phyloP scores from a whole-genome alignment of 108 stramenopile genomes.

The Poteriospumella lacustris region DNA sequence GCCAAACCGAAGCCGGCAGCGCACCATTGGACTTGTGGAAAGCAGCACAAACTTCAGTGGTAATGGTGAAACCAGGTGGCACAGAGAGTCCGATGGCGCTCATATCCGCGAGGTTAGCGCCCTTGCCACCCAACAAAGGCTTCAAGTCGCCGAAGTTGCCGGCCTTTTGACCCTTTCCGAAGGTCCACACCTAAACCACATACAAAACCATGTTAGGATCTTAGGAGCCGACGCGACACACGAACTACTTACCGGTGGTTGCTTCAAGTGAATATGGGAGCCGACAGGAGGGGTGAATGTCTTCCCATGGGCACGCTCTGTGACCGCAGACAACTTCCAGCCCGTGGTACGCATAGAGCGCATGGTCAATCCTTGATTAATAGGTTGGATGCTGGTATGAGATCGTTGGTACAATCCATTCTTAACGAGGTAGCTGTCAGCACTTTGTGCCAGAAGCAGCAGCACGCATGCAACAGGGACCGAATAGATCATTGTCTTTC shows the following conservation, averaged over 20 bases:
- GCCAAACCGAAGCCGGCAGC: conserved; percentile 57
- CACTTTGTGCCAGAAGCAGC: too few relatives aligned
- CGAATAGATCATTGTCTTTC: too few relatives aligned
- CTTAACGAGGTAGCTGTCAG: too few relatives aligned
- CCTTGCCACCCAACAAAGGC: conserved; percentile 63
- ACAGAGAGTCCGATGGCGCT: conserved; percentile 62
- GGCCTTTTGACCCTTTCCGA: conserved; percentile 53
- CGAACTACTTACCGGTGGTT: conserved; percentile 2
- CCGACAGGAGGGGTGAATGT: too few relatives aligned
- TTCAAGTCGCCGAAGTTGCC: conserved; percentile 13
- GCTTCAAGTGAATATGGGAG: conserved; percentile 8
- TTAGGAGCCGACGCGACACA: background rate
- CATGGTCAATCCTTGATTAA: too few relatives aligned
- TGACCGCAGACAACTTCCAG: too few relatives aligned
- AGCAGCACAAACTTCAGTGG: conserved; percentile 55
- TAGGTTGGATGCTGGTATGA: too few relatives aligned
- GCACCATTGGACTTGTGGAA: conserved; percentile 43
- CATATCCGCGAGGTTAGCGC: conserved; percentile 68
- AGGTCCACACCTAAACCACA: conserved; percentile 39
- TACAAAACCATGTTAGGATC: background rate
- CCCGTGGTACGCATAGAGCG: too few relatives aligned
- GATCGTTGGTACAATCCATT: too few relatives aligned
- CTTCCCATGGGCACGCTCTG: too few relatives aligned
- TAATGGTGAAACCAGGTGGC: conserved; percentile 68
- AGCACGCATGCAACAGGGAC: too few relatives aligned